Evolutionary conservation across 305 asterid genomes (phyloP).

Genomic region (Nicotiana rustica): DNA sequence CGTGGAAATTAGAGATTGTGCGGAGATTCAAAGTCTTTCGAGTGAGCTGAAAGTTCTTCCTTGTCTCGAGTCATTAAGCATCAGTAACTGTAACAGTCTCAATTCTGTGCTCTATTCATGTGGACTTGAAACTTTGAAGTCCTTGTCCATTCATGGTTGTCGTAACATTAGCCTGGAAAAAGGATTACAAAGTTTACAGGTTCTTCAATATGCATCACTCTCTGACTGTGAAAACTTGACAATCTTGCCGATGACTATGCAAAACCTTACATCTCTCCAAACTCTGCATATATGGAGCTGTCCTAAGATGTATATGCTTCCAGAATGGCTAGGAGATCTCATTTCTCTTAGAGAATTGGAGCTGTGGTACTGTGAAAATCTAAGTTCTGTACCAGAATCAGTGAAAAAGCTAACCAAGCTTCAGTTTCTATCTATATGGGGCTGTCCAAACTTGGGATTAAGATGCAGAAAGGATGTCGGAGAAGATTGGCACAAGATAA

Average conservation of each 20-base stretch:
- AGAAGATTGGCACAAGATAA: slow-evolving; percentile 44
- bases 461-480: slow-evolving; percentile 43
- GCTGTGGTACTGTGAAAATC: slow-evolving; percentile 3
- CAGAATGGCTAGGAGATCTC: slow-evolving; percentile 39
- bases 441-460: slow-evolving; percentile 36
- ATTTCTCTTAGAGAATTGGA: slow-evolving; percentile 25
- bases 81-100: slow-evolving; percentile 33
- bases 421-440: slow-evolving; percentile 17
- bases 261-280: slow-evolving; percentile 26
- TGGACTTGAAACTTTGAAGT: slow-evolving; percentile 31
- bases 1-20: slow-evolving; percentile 30
- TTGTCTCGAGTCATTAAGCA: slow-evolving; percentile 35
- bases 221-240: slow-evolving; percentile 35
- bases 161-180: slow-evolving; percentile 27
- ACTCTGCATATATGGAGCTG: slow-evolving; percentile 24
- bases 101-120: slow-evolving; percentile 20
- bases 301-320: slow-evolving; percentile 33
- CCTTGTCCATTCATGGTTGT: slow-evolving; percentile 32
- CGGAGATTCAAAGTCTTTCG: slow-evolving; percentile 28
- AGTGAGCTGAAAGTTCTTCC: slow-evolving; percentile 38
- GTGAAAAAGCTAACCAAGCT: slow-evolving; percentile 38
- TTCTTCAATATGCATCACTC: slow-evolving; percentile 7
- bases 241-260: slow-evolving; percentile 38
- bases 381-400: slow-evolving; percentile 41
- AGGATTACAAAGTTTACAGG: slow-evolving; percentile 18